Evolutionary conservation across 352 stramenopile species (phyloP).

Genomic region (Globisporangium nunn): DNA sequence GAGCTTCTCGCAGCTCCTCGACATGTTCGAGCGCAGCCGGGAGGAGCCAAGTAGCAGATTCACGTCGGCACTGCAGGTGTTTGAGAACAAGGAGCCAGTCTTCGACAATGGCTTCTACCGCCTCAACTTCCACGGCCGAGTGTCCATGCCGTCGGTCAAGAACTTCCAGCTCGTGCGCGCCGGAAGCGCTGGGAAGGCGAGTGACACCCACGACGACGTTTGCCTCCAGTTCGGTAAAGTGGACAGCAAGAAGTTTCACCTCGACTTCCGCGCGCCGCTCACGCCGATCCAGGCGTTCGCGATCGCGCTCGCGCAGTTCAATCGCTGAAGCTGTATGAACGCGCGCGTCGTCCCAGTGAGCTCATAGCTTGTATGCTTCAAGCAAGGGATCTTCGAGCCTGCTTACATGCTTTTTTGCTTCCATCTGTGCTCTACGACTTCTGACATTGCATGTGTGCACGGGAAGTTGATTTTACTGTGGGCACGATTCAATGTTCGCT

Average conservation of each 20-base stretch:
- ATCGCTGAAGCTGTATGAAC: constrained; percentile 19
- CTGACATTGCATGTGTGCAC: too few species aligned
- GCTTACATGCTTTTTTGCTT: too few species aligned
- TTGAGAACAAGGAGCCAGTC: constrained; percentile 64
- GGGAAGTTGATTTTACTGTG: too few species aligned
- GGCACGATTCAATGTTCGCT: too few species aligned
- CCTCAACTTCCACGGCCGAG: constrained; percentile 76
- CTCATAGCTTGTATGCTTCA: not conserved
- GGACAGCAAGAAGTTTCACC: constrained; percentile 70
- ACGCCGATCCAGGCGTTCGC: constrained; percentile 72
- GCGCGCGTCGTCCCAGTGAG: not conserved
- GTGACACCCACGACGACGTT: constrained; percentile 14
- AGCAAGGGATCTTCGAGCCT: too few species aligned
- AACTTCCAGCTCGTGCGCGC: constrained; percentile 69
- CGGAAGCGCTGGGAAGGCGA: not conserved
- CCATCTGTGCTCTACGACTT: too few species aligned
- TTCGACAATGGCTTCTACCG: constrained; percentile 77
- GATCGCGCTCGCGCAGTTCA: constrained; percentile 62
- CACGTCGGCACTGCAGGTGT: constrained; percentile 28
- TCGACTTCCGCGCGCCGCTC: constrained; percentile 68
- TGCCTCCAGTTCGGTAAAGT: constrained; percentile 78
- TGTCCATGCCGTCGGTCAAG: constrained; percentile 70
- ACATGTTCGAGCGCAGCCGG: constrained; percentile 26
- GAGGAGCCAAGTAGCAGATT: not conserved
- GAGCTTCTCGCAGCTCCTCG: constrained; percentile 46